phyloP scores from a whole-genome alignment of 345 rosid species.

The Rhodamnia rubescens region DNA sequence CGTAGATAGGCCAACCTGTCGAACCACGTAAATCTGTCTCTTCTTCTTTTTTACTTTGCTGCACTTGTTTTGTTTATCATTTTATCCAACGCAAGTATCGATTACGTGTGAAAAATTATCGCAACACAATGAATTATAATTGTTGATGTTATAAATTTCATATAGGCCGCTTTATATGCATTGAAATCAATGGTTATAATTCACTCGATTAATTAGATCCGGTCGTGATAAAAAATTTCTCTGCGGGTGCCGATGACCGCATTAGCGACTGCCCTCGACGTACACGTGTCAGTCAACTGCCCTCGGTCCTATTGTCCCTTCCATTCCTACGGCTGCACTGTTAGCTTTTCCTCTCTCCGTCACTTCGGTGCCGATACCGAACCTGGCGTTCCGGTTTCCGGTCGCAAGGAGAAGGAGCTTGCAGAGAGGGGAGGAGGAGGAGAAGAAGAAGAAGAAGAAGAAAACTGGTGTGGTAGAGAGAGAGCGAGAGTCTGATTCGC shows the following conservation, averaged over 20 bases:
- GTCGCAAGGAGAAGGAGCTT: not conserved
- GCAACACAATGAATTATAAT: not conserved
- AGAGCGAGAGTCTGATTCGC: not conserved
- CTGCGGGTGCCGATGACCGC: not conserved
- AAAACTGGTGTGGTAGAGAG: not conserved
- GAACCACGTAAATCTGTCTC: too few relatives aligned
- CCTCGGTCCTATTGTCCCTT: not conserved
- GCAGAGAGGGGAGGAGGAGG: too few relatives aligned
- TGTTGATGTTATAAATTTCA: not conserved
- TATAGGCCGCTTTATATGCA: rapidly evolving
- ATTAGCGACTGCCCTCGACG: not conserved
- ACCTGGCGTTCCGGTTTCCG: not conserved
- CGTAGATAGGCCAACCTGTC: too few relatives aligned
- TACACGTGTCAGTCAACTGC: not conserved
- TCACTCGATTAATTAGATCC: not conserved
- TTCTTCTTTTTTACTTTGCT: too few relatives aligned
- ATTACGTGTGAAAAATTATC: too few relatives aligned
- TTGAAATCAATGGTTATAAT: not conserved
- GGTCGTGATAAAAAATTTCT: not conserved
- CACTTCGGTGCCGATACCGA: not conserved
- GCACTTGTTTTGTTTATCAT: too few relatives aligned
- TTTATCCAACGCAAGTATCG: too few relatives aligned
- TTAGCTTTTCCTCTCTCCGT: not conserved
- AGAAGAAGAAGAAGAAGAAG: too few relatives aligned
- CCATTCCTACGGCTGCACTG: not conserved